These are phyloP conservation scores for Sphagnum contortum DNA, from an alignment of 225 moss, liverwort and hornwort species.

Conservation along the genomic window DNA sequence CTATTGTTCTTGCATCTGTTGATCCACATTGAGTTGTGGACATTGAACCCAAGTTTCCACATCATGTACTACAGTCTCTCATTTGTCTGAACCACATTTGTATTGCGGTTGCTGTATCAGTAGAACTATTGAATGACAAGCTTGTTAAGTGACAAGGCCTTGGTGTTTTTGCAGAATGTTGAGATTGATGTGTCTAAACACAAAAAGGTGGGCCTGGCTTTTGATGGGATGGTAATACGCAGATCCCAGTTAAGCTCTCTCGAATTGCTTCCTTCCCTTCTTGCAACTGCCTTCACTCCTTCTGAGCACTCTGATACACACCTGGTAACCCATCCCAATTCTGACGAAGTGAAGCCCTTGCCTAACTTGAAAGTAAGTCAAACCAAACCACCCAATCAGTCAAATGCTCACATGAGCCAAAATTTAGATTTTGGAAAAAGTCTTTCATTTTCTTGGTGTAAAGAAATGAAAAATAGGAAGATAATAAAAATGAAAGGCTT, in stretches of 20 bases:
- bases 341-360: background rate
- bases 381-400: background rate
- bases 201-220: slow-evolving; percentile 8
- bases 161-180: slow-evolving; percentile 11
- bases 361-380: background rate
- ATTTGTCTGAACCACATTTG: background rate
- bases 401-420: background rate
- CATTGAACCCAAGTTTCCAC: too few relatives aligned
- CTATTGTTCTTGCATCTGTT: too few relatives aligned
- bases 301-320: background rate
- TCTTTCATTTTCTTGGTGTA: background rate
- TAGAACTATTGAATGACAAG: background rate
- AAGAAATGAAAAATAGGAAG: background rate
- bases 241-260: slow-evolving; percentile 4
- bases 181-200: slow-evolving; percentile 8
- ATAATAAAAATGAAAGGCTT: slow-evolving; percentile 15
- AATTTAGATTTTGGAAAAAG: background rate
- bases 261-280: slow-evolving; percentile 5
- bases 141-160: too few relatives aligned
- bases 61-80: too few relatives aligned
- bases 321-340: background rate
- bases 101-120: background rate
- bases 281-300: slow-evolving; percentile 3
- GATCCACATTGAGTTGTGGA: too few relatives aligned
- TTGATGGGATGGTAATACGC: slow-evolving; percentile 11